Conservation (phyloP, 2,329 filamentous ascomycete genomes). For the Diaporthe sp. region DNA sequence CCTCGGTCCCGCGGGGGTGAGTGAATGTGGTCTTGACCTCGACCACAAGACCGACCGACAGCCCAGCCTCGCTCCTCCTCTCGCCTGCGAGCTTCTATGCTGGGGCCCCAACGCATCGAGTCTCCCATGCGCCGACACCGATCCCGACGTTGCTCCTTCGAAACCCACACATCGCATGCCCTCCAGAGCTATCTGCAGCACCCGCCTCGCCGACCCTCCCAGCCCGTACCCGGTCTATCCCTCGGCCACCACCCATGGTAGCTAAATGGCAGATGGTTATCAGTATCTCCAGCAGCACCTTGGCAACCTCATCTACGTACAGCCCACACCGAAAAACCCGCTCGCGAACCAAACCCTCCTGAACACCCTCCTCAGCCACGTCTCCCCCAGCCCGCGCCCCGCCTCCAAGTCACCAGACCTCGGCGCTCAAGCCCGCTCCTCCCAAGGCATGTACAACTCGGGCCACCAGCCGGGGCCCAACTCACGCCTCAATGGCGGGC, state of each 20-base stretch:
- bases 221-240: conserved; percentile 12
- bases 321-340: conserved; percentile 59
- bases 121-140: conserved; percentile 45
- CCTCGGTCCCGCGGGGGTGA: conserved; percentile 7
- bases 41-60: conserved; percentile 10
- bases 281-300: conserved; percentile 69
- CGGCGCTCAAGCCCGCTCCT: conserved; percentile 44
- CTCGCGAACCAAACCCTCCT: conserved; percentile 46
- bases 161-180: conserved; percentile 41
- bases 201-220: conserved; percentile 15
- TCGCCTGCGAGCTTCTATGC: conserved; percentile 40
- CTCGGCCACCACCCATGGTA: conserved; percentile 43
- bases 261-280: conserved; percentile 78
- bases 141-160: conserved; percentile 37
- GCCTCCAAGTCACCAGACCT: conserved; percentile 43
- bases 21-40: conserved; percentile 22
- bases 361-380: conserved; percentile 47
- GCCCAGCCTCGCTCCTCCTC: conserved; percentile 19
- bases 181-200: conserved; percentile 42
- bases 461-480: conserved; percentile 78
- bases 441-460: conserved; percentile 77
- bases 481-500: conserved; percentile 79
- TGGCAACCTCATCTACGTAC: conserved; percentile 68
- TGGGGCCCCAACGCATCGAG: conserved; percentile 37
- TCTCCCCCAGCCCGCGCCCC: conserved; percentile 43